Evolutionary conservation across 176 grass and related monocot genomes (phyloP).

Genomic region (Chrysopogon serrulatus): DNA sequence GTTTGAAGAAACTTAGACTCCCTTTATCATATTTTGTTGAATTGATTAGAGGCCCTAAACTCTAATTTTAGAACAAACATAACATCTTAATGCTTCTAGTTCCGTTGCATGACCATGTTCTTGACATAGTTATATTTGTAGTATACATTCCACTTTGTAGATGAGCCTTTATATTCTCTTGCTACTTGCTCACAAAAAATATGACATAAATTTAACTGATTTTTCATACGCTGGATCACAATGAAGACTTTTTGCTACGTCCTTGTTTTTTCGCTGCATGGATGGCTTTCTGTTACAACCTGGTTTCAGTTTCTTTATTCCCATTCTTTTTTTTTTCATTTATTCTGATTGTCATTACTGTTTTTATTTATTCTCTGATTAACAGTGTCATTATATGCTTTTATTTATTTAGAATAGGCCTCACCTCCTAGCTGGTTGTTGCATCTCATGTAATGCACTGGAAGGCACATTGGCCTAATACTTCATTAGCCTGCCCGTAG

Average conservation of each 20-base stretch:
- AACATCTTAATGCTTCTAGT: conserved; percentile 16
- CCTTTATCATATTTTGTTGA: conserved; percentile 65
- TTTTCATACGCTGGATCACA: not conserved
- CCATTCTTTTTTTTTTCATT: not conserved
- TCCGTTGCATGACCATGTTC: conserved; percentile 7
- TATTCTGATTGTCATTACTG: too few relatives aligned
- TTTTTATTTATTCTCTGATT: conserved; percentile 14
- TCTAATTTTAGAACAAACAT: conserved; percentile 57
- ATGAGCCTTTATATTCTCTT: not conserved
- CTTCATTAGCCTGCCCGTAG: conserved; percentile 61
- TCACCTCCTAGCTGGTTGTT: conserved; percentile 57
- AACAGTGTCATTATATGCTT: not conserved
- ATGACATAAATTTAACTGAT: not conserved
- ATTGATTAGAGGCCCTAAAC: conserved; percentile 81
- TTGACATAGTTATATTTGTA: not conserved
- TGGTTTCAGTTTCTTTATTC: not conserved
- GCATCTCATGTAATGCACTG: conserved; percentile 75
- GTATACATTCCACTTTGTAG: not conserved
- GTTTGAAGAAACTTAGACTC: conserved; percentile 10
- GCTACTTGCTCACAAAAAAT: not conserved
- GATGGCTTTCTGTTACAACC: not conserved
- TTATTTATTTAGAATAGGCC: conserved; percentile 55
- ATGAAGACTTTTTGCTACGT: not conserved
- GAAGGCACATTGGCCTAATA: conserved; percentile 81
- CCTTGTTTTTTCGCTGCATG: not conserved